These are phyloP conservation scores for Aspergillus candidus DNA, from an alignment of 2,329 filamentous ascomycete genomes.

Conservation along the genomic window DNA sequence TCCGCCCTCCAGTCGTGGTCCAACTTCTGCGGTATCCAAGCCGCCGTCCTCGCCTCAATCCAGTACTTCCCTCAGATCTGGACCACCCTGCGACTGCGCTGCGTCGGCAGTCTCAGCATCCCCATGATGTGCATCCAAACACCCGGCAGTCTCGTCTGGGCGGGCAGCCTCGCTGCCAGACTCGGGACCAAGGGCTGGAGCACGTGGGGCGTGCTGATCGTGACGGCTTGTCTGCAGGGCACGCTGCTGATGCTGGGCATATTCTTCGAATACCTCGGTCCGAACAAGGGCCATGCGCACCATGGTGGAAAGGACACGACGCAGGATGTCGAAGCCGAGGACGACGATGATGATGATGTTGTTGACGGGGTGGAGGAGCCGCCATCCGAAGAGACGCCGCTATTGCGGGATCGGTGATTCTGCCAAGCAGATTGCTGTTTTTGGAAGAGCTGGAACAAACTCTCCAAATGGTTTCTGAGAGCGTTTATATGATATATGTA, in stretches of 20 bases:
- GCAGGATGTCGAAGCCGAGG: conserved; percentile 4
- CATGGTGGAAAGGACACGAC: conserved; percentile 16
- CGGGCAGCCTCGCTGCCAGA: conserved; percentile 71
- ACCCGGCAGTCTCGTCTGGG: conserved; percentile 85
- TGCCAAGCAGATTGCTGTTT: no score
- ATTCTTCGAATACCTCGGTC: conserved; percentile 53
- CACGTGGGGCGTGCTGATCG: conserved; percentile 84
- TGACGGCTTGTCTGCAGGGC: conserved; percentile 82
- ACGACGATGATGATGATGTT: conserved; percentile 5
- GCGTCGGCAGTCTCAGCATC: conserved; percentile 86
- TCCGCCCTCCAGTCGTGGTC: conserved; percentile 69
- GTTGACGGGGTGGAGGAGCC: conserved; percentile 12
- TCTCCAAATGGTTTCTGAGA: no score
- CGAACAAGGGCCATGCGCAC: conserved; percentile 39
- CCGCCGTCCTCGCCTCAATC: conserved; percentile 70
- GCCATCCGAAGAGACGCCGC: conserved; percentile 31
- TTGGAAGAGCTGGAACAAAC: no score
- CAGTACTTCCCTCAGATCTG: conserved; percentile 96
- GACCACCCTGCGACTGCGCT: conserved; percentile 78
- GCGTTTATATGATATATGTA: no score
- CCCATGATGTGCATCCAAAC: conserved; percentile 99
- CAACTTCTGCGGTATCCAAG: conserved; percentile 73
- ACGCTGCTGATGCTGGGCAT: conserved; percentile 73
- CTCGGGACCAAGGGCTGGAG: conserved; percentile 85
- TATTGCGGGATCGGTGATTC: conserved; percentile 25